Evolutionary conservation across 495 filamentous ascomycete species (phyloP).

Genomic region (Lindgomyces ingoldianus): DNA sequence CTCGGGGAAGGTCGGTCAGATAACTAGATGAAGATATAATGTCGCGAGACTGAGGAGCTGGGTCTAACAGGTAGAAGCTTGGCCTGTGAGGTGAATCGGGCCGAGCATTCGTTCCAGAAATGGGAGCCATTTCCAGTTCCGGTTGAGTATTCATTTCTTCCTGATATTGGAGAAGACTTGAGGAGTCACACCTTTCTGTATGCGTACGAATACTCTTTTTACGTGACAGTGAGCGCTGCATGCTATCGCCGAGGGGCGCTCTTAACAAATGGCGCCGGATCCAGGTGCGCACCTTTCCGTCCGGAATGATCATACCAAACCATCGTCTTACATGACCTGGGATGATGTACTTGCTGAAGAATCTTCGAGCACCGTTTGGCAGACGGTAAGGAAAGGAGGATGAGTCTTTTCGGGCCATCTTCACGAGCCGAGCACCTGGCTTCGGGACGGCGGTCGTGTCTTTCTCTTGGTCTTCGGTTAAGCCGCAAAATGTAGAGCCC

Average conservation of each 20-base stretch:
- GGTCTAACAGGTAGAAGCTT: not conserved
- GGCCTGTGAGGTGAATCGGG: not conserved
- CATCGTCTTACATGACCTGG: not conserved
- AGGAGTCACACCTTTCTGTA: not conserved
- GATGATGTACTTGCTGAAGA: slow-evolving; percentile 1
- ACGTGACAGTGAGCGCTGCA: not conserved
- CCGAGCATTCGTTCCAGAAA: not conserved
- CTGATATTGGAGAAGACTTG: not conserved
- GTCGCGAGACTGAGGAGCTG: not conserved
- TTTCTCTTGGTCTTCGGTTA: not conserved
- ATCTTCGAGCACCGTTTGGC: not conserved
- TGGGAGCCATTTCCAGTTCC: slow-evolving; percentile 1
- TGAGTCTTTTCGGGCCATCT: not conserved
- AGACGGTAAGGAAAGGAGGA: not conserved
- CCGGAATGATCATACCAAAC: not conserved
- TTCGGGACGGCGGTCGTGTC: not conserved
- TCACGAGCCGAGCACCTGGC: not conserved
- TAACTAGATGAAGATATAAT: not conserved
- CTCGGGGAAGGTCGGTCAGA: not conserved
- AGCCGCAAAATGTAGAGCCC: not conserved
- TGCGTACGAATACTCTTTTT: not conserved
- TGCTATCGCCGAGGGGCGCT: not conserved
- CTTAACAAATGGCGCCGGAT: slow-evolving; percentile 1
- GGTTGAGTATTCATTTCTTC: not conserved
- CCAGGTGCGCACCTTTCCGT: not conserved